Evolutionary conservation across 202 grass and related monocot species (phyloP), one percentile per base, ranked within the genome.

Genomic region (Setaria viridis): DNA sequence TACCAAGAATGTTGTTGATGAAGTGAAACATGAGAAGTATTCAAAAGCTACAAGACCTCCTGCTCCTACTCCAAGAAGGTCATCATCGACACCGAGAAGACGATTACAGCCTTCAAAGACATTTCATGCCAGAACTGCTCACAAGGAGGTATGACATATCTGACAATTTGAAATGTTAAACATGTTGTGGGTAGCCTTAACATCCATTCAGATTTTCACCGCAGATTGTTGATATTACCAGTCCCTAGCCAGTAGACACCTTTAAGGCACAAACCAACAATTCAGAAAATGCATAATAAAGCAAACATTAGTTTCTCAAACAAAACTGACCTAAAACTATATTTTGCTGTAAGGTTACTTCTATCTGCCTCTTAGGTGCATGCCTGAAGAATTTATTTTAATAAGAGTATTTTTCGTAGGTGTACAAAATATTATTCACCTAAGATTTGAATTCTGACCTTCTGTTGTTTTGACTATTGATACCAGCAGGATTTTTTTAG

Each of bases 111-210:
- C 86, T 57, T 90, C 93, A 11, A 95, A 89, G 68, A 90, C 89
- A 73, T 94, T 95, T 75, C 95, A 95, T 87, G 79, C 87, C 77
- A 88, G 78, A 85, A 80, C 85, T 81, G 67, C 39, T 83, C 84
- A 82, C 13, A 88, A 90, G 79, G 91, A 93, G 85, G 95, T 98
- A 91, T 16, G 80, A 74, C n/a, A 14, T 56, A 55, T 30, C n/a
- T 69, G 32, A 48, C 58, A 1, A 43, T 77, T 41, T 20, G 49
- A 82, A 71, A 81, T 70, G 10, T 35, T 75, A 59, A 21, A 21
- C 3, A 82, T 32, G 43, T 53, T 76, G 19, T 76, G 41, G 9
- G 19, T 69, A 82, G 30, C 63, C 41, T 48, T 75, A 75, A 48
- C 41, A 57, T 48, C 51, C 20, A 43, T 53, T 82, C 43, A 83